Evolutionary conservation across 108 stramenopile genomes (phyloP), one percentile per base, ranked within the genome.

Genomic region (Pseudonitzschia pungens): DNA sequence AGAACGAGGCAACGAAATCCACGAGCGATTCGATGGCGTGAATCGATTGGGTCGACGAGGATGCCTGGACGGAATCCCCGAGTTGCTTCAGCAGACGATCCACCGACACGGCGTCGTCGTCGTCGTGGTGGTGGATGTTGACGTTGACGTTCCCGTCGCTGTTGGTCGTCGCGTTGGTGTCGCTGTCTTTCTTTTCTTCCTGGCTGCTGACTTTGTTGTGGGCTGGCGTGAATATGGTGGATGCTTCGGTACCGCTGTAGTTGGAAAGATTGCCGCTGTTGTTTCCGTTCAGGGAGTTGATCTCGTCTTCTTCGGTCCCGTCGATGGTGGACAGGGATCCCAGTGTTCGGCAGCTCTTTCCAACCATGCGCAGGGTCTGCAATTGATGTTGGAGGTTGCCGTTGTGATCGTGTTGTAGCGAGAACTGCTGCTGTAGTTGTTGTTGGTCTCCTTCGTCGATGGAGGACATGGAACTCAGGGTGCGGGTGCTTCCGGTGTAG

Each of bases 391-490:
- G 16, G 4, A 2, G 50, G n/a, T 51, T 51, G 10, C 3, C 10
- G n/a, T 51, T 51, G 50, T 51, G 50, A 36, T 36, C 4, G 6
- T 36, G 36, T 36, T 36, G 36, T 36, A 5, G 36, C 2, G 36
- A 12, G 54, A 24, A n/a, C 57, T 26, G 42, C 45, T 14, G 15
- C 15, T 58, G 29, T 21, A 58, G 10, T 1, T 28, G 31, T 21
- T 58, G 57, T 21, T 58, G 57, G 32, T 63, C 40, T 33, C 27
- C n/a, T 14, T 65, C 64, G 42, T 67, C 77, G 55, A 65, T 41
- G 12, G 71, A 78, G 14, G 69, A 77, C 52, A 74, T 74, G 52
- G 81, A 77, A 29, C 58, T 53, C 41, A 71, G 20, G 5, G 68
- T 74, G 41, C 70, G 69, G 29, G 52, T 75, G 68, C 76, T 76